These are phyloP conservation scores for Raphidocelis subcapitata DNA, from an alignment of 139 green algal genomes.

Conservation along the genomic window DNA sequence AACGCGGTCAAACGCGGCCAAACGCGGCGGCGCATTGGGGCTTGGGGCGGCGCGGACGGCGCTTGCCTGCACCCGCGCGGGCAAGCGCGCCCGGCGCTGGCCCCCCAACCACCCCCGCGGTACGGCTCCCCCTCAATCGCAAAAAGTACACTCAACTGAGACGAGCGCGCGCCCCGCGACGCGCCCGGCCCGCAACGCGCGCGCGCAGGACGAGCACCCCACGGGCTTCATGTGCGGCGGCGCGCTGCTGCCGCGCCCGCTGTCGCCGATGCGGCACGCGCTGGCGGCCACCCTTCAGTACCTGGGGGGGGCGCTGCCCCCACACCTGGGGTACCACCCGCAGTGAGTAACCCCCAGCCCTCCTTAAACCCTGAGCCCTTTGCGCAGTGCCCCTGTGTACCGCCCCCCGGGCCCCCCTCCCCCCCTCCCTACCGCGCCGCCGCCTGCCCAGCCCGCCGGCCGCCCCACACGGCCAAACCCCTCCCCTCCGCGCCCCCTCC, in stretches of 20 bases:
- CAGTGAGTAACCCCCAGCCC: not conserved
- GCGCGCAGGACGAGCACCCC: conserved; percentile 52
- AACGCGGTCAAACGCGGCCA: no score
- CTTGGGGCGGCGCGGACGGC: not conserved
- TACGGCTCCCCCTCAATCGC: no score
- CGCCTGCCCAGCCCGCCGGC: not conserved
- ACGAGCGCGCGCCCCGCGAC: not conserved
- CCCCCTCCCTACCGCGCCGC: not conserved
- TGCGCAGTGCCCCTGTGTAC: not conserved
- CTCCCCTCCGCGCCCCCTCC: not conserved
- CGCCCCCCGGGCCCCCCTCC: not conserved
- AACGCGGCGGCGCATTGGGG: no score
- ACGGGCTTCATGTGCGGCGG: conserved; percentile 63
- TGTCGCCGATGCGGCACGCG: conserved; percentile 53
- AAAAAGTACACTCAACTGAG: no score
- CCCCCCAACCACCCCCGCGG: not conserved
- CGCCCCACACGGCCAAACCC: not conserved
- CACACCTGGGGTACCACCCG: conserved; percentile 58
- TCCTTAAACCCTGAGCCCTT: not conserved
- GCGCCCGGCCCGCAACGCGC: not conserved
- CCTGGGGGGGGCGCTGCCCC: conserved; percentile 63
- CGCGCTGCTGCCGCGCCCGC: conserved; percentile 33
- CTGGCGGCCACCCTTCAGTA: conserved; percentile 55
- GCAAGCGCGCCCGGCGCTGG: not conserved
- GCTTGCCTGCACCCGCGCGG: not conserved